Conservation (phyloP, 1,139 yeast species). For the Debaryomyces robertsiae region DNA sequence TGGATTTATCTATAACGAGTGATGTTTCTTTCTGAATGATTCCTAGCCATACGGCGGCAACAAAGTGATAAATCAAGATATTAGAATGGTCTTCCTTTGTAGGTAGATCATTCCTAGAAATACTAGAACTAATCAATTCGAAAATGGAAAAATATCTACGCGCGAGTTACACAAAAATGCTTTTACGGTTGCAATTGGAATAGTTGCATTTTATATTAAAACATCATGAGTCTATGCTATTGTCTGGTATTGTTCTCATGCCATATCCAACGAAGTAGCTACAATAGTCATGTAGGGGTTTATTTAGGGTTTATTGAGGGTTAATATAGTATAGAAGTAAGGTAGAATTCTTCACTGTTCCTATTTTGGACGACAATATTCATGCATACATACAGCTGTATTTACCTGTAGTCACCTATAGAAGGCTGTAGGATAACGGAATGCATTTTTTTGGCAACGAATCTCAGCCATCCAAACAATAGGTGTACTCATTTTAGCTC, state of each 20-base stretch:
- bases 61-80: too few relatives aligned
- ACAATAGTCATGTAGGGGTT: not conserved
- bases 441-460: too few relatives aligned
- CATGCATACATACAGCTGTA: too few relatives aligned
- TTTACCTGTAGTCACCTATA: too few relatives aligned
- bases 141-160: conserved; percentile 6
- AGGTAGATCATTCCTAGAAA: conserved; percentile 4
- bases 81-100: not conserved
- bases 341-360: too few relatives aligned
- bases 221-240: conserved; percentile 5
- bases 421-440: too few relatives aligned
- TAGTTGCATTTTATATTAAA: conserved; percentile 4
- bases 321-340: too few relatives aligned
- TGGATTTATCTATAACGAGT: conserved; percentile 3
- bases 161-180: conserved; percentile 8
- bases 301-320: too few relatives aligned
- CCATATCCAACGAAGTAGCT: not conserved
- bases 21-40: not conserved
- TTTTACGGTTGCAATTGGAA: conserved; percentile 1
- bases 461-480: too few relatives aligned
- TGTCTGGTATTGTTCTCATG: not conserved
- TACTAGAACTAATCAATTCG: conserved; percentile 4
- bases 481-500: too few relatives aligned
- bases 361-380: too few relatives aligned
- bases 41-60: too few relatives aligned